Base-by-base conservation (phyloP, 2,329 filamentous ascomycete genomes). In the Lizonia empirigonia region DNA sequence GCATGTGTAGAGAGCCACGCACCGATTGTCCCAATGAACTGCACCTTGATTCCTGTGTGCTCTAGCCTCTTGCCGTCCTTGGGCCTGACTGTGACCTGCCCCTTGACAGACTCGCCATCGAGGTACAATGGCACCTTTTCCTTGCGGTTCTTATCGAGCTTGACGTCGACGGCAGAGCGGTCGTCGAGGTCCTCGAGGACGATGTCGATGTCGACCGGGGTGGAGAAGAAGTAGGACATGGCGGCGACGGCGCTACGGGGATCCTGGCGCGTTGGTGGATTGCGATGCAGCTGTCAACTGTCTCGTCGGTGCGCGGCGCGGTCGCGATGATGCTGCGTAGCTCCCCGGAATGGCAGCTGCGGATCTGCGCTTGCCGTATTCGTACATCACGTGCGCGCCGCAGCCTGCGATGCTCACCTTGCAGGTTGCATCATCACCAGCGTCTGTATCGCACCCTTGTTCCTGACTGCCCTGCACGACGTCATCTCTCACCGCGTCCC, bases 21-120 rank as follows among this genome's bases (percentile, higher is more conserved):
- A 94, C 91, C 91, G 81, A 99, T 99, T 58, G 92, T 95, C 73
- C 94, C 94, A 68, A 99, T 97, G 79, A 99, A 99, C 74, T 99
- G 94, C 67, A 99, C 93, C 78, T 99, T 99, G 83, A 99, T 97
- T 65, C 94, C 94, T 9, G 92, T 97, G 76, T 99, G 94, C 77
- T 99, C 94, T 70, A 99, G 81, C 56, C 94, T 85, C 82, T 97
- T 97, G 71, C 94, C 94, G 81, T 99, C 94, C 77, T 99, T 99
- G 40, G 94, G 94, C 63, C 94, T 82, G 63, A 99, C 87, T 7
- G 94, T 99, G 55, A 99, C 92, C 42, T 89, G 89, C 68, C 93
- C 94, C 80, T 96, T 97, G 70, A 99, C 93, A 33, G 92, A 97
- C 80, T 99, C 94, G 64, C 95, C 94, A 72, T 99, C 94, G 82